Percentiles rank a stretch among this genome's conserved stretches.
phyloP scores from a whole-genome alignment of 2,329 filamentous ascomycete genomes.

The Cercospora nicotianae region DNA sequence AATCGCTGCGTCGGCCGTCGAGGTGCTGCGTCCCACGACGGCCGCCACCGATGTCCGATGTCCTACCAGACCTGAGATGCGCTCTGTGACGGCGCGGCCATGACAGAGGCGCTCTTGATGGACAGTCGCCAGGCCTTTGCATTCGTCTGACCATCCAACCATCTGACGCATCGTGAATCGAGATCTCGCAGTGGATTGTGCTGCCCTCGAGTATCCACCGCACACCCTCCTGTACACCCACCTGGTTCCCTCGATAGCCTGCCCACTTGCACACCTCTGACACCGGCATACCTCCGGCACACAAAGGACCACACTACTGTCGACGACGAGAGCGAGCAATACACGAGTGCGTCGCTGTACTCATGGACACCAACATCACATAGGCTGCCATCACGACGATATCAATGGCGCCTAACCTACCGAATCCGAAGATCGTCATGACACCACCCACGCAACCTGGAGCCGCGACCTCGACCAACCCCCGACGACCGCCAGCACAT shows the following conservation, averaged over 20 bases:
- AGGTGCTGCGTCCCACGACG: not conserved
- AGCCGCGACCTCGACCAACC: constrained; percentile 13
- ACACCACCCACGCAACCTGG: constrained; percentile 22
- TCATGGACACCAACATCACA: constrained; percentile 15
- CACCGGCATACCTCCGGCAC: not conserved
- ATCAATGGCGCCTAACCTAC: constrained; percentile 15
- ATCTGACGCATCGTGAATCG: constrained; percentile 2
- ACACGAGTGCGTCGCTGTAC: constrained; percentile 27
- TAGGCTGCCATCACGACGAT: not conserved
- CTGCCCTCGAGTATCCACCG: not conserved
- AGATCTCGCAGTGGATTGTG: not conserved
- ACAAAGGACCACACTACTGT: not conserved
- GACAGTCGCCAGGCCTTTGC: not conserved
- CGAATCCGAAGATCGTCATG: constrained; percentile 28
- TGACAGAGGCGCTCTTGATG: not conserved
- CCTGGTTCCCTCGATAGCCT: not conserved
- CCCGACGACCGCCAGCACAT: constrained; percentile 47
- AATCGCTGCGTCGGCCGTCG: not conserved
- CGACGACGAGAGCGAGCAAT: not conserved
- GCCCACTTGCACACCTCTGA: not conserved
- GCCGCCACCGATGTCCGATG: not conserved
- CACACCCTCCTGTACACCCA: not conserved
- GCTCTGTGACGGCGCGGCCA: not conserved
- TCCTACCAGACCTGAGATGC: constrained; percentile 7
- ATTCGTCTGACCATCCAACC: not conserved